phyloP scores from a whole-genome alignment of 495 filamentous ascomycete species.

The Penicillium taxi region DNA sequence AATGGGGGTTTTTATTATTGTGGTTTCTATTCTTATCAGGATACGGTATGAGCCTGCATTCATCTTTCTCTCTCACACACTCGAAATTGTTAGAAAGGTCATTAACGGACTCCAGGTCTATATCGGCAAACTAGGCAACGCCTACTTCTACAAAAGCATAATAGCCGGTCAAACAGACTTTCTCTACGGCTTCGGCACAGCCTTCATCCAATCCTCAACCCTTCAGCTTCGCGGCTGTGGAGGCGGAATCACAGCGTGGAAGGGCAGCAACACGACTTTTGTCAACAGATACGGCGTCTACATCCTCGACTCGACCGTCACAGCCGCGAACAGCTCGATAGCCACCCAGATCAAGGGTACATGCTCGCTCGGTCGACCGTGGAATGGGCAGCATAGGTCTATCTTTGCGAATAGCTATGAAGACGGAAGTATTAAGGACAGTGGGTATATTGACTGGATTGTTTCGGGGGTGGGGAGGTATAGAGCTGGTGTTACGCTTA shows the following conservation, averaged over 20 bases:
- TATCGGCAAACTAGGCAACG: constrained; percentile 52
- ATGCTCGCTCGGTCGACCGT: constrained; percentile 53
- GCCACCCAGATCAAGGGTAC: constrained; percentile 35
- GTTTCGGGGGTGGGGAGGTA: constrained; percentile 29
- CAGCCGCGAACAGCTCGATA: constrained; percentile 45
- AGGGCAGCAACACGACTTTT: constrained; percentile 56
- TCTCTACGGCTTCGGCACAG: constrained; percentile 48
- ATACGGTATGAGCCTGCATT: constrained; percentile 35
- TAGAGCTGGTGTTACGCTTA: constrained; percentile 37
- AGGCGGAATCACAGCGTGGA: constrained; percentile 59
- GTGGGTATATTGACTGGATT: constrained; percentile 50
- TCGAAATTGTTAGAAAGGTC: not conserved
- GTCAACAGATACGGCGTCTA: constrained; percentile 57
- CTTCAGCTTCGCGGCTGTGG: constrained; percentile 48
- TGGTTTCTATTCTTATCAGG: constrained; percentile 52
- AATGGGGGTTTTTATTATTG: constrained; percentile 54
- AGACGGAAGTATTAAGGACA: constrained; percentile 41
- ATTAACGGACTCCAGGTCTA: constrained; percentile 50
- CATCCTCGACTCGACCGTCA: constrained; percentile 42
- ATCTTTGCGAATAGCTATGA: constrained; percentile 47
- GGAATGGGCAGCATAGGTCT: constrained; percentile 47
- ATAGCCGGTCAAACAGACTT: constrained; percentile 57
- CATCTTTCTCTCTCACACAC: not conserved
- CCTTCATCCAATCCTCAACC: constrained; percentile 36
- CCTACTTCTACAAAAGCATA: constrained; percentile 47